Base-by-base conservation (phyloP, 2,329 filamentous ascomycete species). In the Leptodontidium sp. region DNA sequence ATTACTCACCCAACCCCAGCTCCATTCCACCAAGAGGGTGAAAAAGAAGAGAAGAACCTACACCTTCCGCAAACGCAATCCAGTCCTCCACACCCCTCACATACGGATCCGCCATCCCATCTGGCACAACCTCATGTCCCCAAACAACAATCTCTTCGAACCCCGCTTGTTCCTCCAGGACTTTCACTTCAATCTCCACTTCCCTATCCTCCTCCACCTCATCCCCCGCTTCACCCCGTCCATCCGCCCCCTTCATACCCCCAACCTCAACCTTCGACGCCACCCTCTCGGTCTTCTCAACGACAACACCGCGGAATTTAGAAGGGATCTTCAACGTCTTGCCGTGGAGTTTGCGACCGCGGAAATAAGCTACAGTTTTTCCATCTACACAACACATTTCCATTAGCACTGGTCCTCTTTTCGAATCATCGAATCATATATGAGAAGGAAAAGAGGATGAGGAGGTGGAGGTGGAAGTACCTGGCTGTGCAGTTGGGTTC, bases 91-190 rank as follows among this genome's bases (percentile, higher is more conserved):
- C 82, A 0, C 91, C 89, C 77, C 91, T 90, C 4, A 93, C 83
- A 78, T 93, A 96, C 1, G 86, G 83, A 80, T 97, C 93, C 6
- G 81, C 81, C 35, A 84, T 83, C 0, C 84, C 84, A 69, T 91
- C 88, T 6, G 89, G 89, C 61, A 87, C 75, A 0, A 82, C 80
- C 73, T 96, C 94, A 78, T 97, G 94, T 0, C 87, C 90, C 94
- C 94, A 98, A n/a, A 97, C 85, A 2, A 93, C 81, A 62, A 97
- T 79, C 65, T 91, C 84, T 7, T 93, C 88, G 77, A 98, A 98
- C 17, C 84, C 84, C 1, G 88, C 89, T 24, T 89, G 83, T 53
- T 88, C 83, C 62, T 91, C 85, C 73, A 95, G 81, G 24, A 83
- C 84, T 11, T 88, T 86, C 1, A 86, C 83, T 29, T 86, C 83